phyloP scores from a whole-genome alignment of 805 yeast genomes.

The Priceomyces melissophilus region DNA sequence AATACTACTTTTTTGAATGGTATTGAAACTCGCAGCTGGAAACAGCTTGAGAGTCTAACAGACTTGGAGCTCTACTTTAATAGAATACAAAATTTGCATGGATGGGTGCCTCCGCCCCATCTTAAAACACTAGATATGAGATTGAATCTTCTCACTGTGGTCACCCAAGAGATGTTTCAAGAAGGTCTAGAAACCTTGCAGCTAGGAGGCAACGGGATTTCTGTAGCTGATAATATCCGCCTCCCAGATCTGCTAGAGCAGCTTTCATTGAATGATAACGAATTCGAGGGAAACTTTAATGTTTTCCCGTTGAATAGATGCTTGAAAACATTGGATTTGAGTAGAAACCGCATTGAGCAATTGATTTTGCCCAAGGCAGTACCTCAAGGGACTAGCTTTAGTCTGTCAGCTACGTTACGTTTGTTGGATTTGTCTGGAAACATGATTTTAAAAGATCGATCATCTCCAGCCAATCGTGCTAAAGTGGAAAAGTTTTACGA shows the following conservation, averaged over 20 bases:
- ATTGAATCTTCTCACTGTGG: constrained; percentile 6
- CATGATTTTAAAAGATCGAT: constrained; percentile 9
- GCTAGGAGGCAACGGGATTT: constrained; percentile 14
- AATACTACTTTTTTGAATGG: constrained; percentile 9
- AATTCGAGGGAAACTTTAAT: constrained; percentile 3
- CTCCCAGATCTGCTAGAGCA: constrained; percentile 11
- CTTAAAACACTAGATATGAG: constrained; percentile 8
- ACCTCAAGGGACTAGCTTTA: not conserved
- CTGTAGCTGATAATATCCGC: constrained; percentile 7
- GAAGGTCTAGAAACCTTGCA: constrained; percentile 9
- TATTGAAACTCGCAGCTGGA: constrained; percentile 19
- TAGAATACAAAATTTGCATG: constrained; percentile 13
- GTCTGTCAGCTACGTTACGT: constrained; percentile 8
- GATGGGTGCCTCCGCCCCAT: constrained; percentile 18
- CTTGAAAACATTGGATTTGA: constrained; percentile 11
- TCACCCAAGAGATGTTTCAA: constrained; percentile 3
- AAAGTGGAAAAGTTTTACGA: constrained; percentile 20
- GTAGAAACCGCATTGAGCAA: constrained; percentile 15
- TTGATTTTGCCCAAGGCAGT: constrained; percentile 8
- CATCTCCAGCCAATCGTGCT: constrained; percentile 8
- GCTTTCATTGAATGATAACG: constrained; percentile 12
- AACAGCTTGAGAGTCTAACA: constrained; percentile 16
- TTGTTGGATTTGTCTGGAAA: constrained; percentile 19
- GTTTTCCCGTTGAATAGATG: constrained; percentile 6
- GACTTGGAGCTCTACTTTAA: constrained; percentile 22